Evolutionary conservation across 2,329 filamentous ascomycete genomes (phyloP).

Genomic region (Graphiopsis chlorocephala): DNA sequence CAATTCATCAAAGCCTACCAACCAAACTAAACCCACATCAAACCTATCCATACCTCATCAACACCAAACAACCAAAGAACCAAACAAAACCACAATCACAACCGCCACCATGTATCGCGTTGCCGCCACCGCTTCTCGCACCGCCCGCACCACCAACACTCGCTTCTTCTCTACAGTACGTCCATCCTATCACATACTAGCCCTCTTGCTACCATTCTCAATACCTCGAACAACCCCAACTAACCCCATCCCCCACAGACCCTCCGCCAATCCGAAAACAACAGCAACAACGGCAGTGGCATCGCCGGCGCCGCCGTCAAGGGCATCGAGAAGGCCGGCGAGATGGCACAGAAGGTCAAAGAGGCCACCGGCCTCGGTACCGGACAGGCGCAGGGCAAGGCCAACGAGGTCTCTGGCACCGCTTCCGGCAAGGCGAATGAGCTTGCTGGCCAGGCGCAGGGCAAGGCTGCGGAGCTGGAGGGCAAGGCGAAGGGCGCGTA

Average conservation of each 20-base stretch:
- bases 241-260: slow-evolving; percentile 29
- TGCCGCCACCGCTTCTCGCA: slow-evolving; percentile 38
- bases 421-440: slow-evolving; percentile 42
- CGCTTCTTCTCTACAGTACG: slow-evolving; percentile 56
- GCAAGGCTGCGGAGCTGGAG: slow-evolving; percentile 37
- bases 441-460: slow-evolving; percentile 41
- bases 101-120: slow-evolving; percentile 46
- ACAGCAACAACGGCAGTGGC: slow-evolving; percentile 25
- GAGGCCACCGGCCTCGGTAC: slow-evolving; percentile 31
- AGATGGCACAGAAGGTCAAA: slow-evolving; percentile 48
- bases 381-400: slow-evolving; percentile 42
- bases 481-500: slow-evolving; percentile 49
- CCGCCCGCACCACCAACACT: slow-evolving; percentile 44
- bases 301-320: slow-evolving; percentile 57
- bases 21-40: background rate
- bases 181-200: slow-evolving; percentile 41
- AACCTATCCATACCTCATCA: background rate
- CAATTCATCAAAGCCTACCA: background rate
- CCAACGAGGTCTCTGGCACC: slow-evolving; percentile 35
- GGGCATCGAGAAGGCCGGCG: slow-evolving; percentile 63
- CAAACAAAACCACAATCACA: slow-evolving; percentile 4
- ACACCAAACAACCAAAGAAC: slow-evolving; percentile 1
- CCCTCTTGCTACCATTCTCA: background rate
- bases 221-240: background rate
- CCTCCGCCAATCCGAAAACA: slow-evolving; percentile 55